phyloP scores from a whole-genome alignment of 352 stramenopile species.

The Pythium myriotylum region DNA sequence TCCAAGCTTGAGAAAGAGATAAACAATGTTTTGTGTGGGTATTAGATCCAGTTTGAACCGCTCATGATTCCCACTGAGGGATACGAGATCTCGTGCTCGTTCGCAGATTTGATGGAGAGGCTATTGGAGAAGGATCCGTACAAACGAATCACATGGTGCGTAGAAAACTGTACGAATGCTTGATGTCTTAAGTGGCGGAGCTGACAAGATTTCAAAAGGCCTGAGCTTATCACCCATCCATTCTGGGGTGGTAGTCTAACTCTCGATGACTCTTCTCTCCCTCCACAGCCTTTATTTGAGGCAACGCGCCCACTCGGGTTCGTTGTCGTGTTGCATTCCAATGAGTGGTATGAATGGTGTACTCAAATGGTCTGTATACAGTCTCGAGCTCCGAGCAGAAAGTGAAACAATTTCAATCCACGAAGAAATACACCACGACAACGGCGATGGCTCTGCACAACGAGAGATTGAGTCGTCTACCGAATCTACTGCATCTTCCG shows the following conservation, averaged over 20 bases:
- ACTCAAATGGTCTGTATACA: not conserved
- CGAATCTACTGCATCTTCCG: not conserved
- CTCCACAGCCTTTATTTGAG: slow-evolving; percentile 66
- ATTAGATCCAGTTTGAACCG: slow-evolving; percentile 69
- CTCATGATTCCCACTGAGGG: slow-evolving; percentile 47
- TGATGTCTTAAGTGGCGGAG: not conserved
- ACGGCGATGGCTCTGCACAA: not conserved
- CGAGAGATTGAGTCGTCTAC: not conserved
- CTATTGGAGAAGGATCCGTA: slow-evolving; percentile 77
- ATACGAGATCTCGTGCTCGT: slow-evolving; percentile 54
- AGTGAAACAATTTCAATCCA: slow-evolving; percentile 13
- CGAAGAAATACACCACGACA: not conserved
- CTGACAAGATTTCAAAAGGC: slow-evolving; percentile 33
- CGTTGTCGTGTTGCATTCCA: not conserved
- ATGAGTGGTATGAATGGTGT: too few species aligned
- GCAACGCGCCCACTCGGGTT: slow-evolving; percentile 16
- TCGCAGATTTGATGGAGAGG: slow-evolving; percentile 57
- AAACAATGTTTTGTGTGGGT: not conserved
- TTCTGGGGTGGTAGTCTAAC: slow-evolving; percentile 54
- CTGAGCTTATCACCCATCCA: slow-evolving; percentile 65
- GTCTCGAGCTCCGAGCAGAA: slow-evolving; percentile 15
- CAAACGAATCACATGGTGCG: slow-evolving; percentile 73
- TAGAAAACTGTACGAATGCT: not conserved
- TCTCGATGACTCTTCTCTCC: slow-evolving; percentile 45
- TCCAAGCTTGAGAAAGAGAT: too few species aligned